Evolutionary conservation across 225 moss, liverwort and hornwort genomes (phyloP), one percentile per base, ranked within the genome.

Genomic region (Bryoerythrophyllum caledonicum): DNA sequence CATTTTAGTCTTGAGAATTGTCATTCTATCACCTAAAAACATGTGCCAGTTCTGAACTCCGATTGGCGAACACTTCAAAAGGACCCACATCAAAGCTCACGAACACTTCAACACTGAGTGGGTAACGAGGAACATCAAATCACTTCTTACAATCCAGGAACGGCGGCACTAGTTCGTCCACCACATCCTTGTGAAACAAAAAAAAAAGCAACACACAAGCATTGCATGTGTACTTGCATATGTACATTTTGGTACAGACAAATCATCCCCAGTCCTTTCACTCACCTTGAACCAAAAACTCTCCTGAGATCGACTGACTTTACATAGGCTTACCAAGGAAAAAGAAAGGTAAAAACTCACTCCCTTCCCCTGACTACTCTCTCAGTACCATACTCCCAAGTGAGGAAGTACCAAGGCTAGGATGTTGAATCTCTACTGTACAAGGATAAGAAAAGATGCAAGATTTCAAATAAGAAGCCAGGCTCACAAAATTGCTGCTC

Each of bases 401-500:
- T n/a, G 54, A 38, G 72, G 72, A 67, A 72, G 71, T n/a, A 53
- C 1, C 27, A 78, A 70, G 82, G 17, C 41, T 54, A 41, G 26
- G 54, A 58, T 44, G n/a, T 63, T 56, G 15, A 51, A 65, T 59
- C 41, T 65, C 13, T 20, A 76, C 72, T 83, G 40, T 76, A 83
- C 83, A 79, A 60, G 51, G 40, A 11, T 8, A 5, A 52, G 8
- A 41, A 43, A 16, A 56, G n/a, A 55, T 38, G 69, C 61, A 81
- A 78, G 78, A 73, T 59, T 79, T 75, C 44, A 60, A 32, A 54
- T 49, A 30, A 46, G 59, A 48, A 13, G 3, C 13, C 43, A n/a
- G n/a, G n/a, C 82, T 80, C 77, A 46, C 82, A 78, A 86, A 78
- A 80, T 78, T 72, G 80, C 72, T 78, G 80, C 78, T n/a, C n/a